phyloP scores from a whole-genome alignment of 164 flowering plant species.

The Kingdonia uniflora region DNA sequence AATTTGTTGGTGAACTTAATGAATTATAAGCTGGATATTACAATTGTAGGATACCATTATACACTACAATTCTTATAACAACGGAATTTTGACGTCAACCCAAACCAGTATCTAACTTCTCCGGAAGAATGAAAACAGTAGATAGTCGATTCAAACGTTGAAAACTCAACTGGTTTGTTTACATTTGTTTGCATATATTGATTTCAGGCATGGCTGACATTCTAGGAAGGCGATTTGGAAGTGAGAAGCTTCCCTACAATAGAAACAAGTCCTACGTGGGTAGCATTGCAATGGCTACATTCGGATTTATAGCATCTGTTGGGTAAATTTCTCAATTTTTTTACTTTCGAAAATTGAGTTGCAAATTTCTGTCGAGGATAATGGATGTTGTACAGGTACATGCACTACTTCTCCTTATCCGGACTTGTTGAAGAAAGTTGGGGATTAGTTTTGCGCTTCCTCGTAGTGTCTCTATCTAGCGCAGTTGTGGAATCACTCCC shows the following conservation, averaged over 20 bases:
- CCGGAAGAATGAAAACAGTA: no score
- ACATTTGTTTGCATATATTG: no score
- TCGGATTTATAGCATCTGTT: slow-evolving; percentile 67
- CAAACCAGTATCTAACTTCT: no score
- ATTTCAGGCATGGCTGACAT: slow-evolving; percentile 78
- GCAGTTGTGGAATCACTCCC: slow-evolving; percentile 89
- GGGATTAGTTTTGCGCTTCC: slow-evolving; percentile 47
- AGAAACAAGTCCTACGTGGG: slow-evolving; percentile 64
- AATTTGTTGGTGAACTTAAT: no score
- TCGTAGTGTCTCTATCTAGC: slow-evolving; percentile 53
- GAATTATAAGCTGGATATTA: no score
- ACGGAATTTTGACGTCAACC: no score
- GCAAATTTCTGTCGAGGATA: slow-evolving; percentile 4
- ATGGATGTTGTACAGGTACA: slow-evolving; percentile 40
- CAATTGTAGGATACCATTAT: no score
- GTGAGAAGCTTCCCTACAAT: slow-evolving; percentile 66
- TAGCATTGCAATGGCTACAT: slow-evolving; percentile 62
- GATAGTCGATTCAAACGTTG: no score
- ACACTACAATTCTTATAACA: no score
- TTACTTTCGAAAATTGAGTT: no score
- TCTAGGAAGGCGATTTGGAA: slow-evolving; percentile 74
- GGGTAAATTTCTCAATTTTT: slow-evolving; percentile 42
- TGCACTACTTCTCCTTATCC: slow-evolving; percentile 68
- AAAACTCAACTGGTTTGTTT: no score
- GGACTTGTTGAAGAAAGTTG: slow-evolving; percentile 45